Percentiles rank a stretch among this genome's conserved stretches.
Conservation (phyloP, 352 stramenopile species). For the Phytophthora cactorum region DNA sequence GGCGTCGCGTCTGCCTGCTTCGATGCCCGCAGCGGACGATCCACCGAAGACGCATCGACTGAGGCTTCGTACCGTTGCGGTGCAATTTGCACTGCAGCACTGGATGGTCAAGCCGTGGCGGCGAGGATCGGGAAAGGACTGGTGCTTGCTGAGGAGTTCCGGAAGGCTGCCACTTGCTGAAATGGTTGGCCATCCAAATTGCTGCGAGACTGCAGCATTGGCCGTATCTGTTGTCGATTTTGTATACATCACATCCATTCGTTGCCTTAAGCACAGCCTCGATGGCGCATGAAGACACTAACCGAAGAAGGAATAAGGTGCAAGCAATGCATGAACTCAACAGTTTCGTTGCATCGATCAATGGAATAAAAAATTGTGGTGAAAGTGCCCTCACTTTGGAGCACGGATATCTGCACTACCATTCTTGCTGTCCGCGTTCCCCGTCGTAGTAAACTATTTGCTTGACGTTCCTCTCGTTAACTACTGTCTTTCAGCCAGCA, state of each 20-base stretch:
- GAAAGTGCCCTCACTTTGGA: constrained; percentile 2
- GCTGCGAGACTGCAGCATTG: too few relatives aligned
- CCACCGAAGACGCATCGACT: constrained; percentile 11
- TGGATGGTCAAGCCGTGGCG: neutral
- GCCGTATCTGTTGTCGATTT: too few relatives aligned
- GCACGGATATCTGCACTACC: constrained; percentile 3
- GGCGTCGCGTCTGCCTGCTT: constrained; percentile 9
- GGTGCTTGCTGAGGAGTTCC: neutral
- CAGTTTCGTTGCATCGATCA: constrained; percentile 21
- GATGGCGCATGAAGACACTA: too few relatives aligned
- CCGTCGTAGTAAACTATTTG: constrained; percentile 7
- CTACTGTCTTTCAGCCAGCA: constrained; percentile 19
- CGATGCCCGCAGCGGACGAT: constrained; percentile 3
- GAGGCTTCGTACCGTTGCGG: constrained; percentile 1
- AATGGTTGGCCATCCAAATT: too few relatives aligned
- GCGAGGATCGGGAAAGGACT: constrained; percentile 7
- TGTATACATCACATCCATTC: too few relatives aligned
- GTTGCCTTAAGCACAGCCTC: too few relatives aligned
- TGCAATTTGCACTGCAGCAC: neutral
- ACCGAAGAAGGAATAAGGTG: too few relatives aligned
- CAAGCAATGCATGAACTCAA: neutral
- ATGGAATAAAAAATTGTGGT: constrained; percentile 22
- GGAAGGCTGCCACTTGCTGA: too few relatives aligned
- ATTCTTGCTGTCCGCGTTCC: neutral
- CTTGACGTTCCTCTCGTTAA: constrained; percentile 22